Base-by-base conservation (phyloP, 73 alveolate species). In the Loxodes magnus region DNA sequence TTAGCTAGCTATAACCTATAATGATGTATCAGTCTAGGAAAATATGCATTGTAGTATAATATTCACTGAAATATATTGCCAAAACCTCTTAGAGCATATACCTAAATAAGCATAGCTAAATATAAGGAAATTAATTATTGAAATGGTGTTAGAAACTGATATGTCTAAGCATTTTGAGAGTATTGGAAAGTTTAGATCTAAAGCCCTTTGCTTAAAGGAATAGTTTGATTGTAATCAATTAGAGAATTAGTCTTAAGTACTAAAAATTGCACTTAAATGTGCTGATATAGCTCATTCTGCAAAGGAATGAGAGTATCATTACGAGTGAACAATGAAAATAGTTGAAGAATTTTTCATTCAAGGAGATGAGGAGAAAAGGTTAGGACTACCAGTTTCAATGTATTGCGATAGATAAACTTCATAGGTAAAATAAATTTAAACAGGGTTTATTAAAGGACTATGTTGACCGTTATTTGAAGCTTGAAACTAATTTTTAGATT, bases 321-420 rank as follows among this genome's bases (percentile, higher is more conserved):
- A 57, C 63, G 28, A 66, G 22, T 74, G 95, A 88, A 82, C 82
- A 71, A 60, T 80, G 0, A 60, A 57, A 21, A 75, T 64, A 33
- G 66, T 82, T 80, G 87, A 82, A 49, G 94, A 82, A 33, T 82
- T 77, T 64, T 82, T 65, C 63, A 44, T 56, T 26, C 83, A 82
- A 56, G 94, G 94, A 4, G 94, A 82, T 42, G 64, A 58, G 21
- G 94, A 82, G 48, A 70, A 79, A 54, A 68, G 73, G 54, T 64
- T 82, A 15, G 88, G 88, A 31, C 57, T 63, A 38, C 4, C 77
- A 31, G 83, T 82, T 4, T 65, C 84, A 10, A 61, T 76, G 29
- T 77, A 49, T 64, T 82, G 76, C 43, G 94, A 82, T 43, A 28
- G 88, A 21, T n/a, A n/a, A n/a, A n/a, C n/a, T n/a, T n/a, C n/a